Evolutionary conservation across 805 yeast genomes (phyloP).

Genomic region (Pichia gijzeniarum): DNA sequence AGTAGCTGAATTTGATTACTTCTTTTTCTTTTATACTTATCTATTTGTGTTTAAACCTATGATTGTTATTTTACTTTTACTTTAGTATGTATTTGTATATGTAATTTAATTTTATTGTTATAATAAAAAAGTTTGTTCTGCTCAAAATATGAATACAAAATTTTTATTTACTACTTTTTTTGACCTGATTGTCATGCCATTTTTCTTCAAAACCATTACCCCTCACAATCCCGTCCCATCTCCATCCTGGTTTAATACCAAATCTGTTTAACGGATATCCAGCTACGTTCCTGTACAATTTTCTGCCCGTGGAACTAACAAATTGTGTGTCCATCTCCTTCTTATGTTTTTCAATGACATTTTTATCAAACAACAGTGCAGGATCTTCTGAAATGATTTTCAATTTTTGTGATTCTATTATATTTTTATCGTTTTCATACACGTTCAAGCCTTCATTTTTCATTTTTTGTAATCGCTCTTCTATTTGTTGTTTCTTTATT

Average conservation of each 20-base stretch:
- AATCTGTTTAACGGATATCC: constrained; percentile 63
- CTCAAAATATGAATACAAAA: background rate
- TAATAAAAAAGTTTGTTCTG: too few relatives aligned
- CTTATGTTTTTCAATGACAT: constrained; percentile 17
- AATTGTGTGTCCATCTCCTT: constrained; percentile 10
- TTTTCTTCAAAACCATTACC: constrained; percentile 78
- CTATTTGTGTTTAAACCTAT: too few relatives aligned
- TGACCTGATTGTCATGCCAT: constrained; percentile 37
- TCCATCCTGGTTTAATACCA: constrained; percentile 65
- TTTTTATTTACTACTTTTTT: constrained; percentile 14
- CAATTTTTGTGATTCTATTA: constrained; percentile 30
- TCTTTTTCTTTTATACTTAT: too few relatives aligned
- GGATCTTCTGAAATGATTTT: constrained; percentile 58
- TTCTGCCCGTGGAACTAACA: constrained; percentile 41
- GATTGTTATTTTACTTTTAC: too few relatives aligned
- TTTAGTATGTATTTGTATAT: too few relatives aligned
- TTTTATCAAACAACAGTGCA: constrained; percentile 39
- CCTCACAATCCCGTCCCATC: constrained; percentile 92
- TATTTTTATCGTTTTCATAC: constrained; percentile 34
- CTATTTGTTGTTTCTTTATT: constrained; percentile 32
- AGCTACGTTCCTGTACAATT: constrained; percentile 42
- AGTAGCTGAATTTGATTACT: too few relatives aligned
- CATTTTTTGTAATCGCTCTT: constrained; percentile 25
- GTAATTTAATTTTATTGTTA: too few relatives aligned
- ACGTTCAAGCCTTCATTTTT: constrained; percentile 24